Conservation (phyloP, 306 rosid genomes). For the Trifolium fragiferum region DNA sequence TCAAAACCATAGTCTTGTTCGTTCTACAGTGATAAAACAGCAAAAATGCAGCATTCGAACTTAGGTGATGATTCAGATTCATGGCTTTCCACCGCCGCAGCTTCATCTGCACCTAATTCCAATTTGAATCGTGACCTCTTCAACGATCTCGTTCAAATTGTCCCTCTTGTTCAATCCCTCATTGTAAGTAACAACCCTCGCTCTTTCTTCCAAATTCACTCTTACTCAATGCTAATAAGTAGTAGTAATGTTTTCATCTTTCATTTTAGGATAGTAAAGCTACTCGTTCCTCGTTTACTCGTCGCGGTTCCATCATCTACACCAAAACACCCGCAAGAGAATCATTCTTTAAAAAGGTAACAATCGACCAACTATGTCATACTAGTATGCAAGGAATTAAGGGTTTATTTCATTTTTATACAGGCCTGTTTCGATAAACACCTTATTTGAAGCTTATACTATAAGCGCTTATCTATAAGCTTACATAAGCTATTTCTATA, state of each 20-base stretch:
- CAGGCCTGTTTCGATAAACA: too few species aligned
- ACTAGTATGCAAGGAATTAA: too few species aligned
- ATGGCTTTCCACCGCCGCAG: constrained; percentile 63
- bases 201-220: too few species aligned
- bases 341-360: constrained; percentile 65
- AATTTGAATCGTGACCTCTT: constrained; percentile 83
- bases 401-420: too few species aligned
- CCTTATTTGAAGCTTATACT: too few species aligned
- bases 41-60: constrained; percentile 67
- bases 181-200: constrained; percentile 17
- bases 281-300: constrained; percentile 74
- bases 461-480: too few species aligned
- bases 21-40: not conserved
- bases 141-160: constrained; percentile 87
- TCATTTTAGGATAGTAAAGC: constrained; percentile 78
- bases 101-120: constrained; percentile 40
- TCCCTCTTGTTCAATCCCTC: constrained; percentile 91
- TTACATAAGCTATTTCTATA: too few species aligned
- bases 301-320: constrained; percentile 84
- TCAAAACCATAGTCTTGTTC: too few species aligned
- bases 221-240: too few species aligned
- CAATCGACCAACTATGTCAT: not conserved
- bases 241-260: too few species aligned
- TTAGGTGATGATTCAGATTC: constrained; percentile 67
- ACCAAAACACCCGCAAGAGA: constrained; percentile 94